phyloP scores from a whole-genome alignment of 2,329 filamentous ascomycete species.

The Leptographium galeiforme region DNA sequence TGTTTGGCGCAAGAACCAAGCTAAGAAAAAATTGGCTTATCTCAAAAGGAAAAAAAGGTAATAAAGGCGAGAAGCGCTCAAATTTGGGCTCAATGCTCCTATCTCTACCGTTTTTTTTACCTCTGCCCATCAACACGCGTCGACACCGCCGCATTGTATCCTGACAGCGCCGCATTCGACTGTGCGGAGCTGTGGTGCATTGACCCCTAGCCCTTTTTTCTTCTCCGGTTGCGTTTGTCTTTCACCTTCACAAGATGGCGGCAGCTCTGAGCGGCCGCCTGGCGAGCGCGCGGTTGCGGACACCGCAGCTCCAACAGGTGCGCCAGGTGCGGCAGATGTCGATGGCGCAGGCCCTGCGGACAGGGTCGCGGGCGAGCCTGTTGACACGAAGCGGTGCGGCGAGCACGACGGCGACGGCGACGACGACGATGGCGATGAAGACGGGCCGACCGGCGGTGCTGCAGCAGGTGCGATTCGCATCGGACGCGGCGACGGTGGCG shows the following conservation, averaged over 20 bases:
- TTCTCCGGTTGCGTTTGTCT: not conserved
- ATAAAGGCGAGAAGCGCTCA: not conserved
- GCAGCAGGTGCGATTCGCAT: conserved; percentile 16
- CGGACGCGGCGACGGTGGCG: conserved; percentile 13
- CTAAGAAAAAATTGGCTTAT: not conserved
- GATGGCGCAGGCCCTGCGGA: not conserved
- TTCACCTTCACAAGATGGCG: conserved; percentile 4
- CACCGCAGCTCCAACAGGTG: not conserved
- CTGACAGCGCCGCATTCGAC: not conserved
- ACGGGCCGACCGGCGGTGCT: conserved; percentile 5
- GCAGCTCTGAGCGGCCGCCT: conserved; percentile 19
- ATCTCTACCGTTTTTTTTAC: not conserved
- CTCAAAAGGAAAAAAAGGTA: not conserved
- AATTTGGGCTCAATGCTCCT: not conserved
- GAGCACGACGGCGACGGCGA: conserved; percentile 12
- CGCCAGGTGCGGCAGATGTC: not conserved
- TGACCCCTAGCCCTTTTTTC: not conserved
- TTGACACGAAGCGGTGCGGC: conserved; percentile 6
- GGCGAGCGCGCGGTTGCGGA: conserved; percentile 4
- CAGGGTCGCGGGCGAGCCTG: not conserved
- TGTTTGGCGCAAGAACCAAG: not conserved
- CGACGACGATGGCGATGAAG: conserved; percentile 3
- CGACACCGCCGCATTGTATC: not conserved
- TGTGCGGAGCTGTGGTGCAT: not conserved
- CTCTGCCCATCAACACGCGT: not conserved